Base-by-base conservation (phyloP, 768 basidiomycete genomes). In the Dictyophora rubrovolvata region DNA sequence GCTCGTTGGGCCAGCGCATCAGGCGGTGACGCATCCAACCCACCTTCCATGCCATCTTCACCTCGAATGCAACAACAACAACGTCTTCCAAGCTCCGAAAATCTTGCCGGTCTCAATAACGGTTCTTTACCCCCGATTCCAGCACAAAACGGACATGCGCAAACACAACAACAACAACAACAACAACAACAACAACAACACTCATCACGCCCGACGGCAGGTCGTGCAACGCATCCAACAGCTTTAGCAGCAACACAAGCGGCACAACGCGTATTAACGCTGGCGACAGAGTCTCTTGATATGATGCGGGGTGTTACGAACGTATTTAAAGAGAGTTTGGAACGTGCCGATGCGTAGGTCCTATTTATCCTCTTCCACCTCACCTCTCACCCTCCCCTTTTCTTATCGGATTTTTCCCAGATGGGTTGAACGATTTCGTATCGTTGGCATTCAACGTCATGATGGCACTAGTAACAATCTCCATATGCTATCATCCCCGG, bases 271-370 rank as follows among this genome's bases (percentile, higher is more conserved):
- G 85, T 95, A 18, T 69, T 95, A 63, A 83, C 85, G 8, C 81
- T 95, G 9, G 91, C 93, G 12, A 87, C 87, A 14, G 93, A 95
- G 74, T 93, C 91, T 67, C 67, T 95, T 70, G 92, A 95, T 67
- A 94, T 93, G 90, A 84, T 95, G 77, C 77, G 85, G 28, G 83
- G 88, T 28, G 89, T 93, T 28, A 89, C 89, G n/a, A 79, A 81
- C 4, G 89, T 94, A 21, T 87, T 94, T 61, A 86, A 84, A 65
- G 93, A 93, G 61, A 89, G 85, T 62, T 74, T 94, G 69, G 91
- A 93, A 68, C 77, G 86, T 56, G 93, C 92, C 33, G 93, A 94
- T 68, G 80, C 86, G 82, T 91, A 69, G 48, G 85, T 80, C 8
- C 14, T 62, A 46, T 28, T 28, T 28, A n/a, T 54, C 34, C 49